phyloP scores from a whole-genome alignment of 2,329 filamentous ascomycete species.

The Lachnellula willkommii region DNA sequence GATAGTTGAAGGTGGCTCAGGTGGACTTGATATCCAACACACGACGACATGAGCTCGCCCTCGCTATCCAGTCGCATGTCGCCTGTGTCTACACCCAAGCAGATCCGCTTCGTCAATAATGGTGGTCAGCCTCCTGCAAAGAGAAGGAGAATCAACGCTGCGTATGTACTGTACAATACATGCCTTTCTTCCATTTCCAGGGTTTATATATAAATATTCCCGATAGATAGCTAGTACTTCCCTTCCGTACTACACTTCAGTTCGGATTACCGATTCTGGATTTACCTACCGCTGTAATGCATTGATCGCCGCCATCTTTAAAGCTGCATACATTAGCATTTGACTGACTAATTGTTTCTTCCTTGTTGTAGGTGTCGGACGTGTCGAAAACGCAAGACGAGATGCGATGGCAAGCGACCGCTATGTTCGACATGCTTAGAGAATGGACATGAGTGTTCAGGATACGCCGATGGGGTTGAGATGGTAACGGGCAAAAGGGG shows the following conservation, averaged over 20 bases:
- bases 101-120: conserved; percentile 76
- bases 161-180: conserved; percentile 46
- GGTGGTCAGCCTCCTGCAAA: conserved; percentile 77
- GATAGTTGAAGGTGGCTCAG: neutral
- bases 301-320: too few species aligned
- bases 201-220: neutral
- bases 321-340: too few species aligned
- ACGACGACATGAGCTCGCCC: conserved; percentile 16
- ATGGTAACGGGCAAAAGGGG: conserved; percentile 12
- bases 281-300: neutral
- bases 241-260: neutral
- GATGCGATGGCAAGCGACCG: conserved; percentile 69
- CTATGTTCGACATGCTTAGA: conserved; percentile 67
- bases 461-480: conserved; percentile 47
- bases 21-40: neutral
- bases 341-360: too few species aligned
- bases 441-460: conserved; percentile 63
- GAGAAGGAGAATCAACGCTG: conserved; percentile 71
- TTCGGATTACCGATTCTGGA: conserved; percentile 5
- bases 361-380: conserved; percentile 55
- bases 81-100: conserved; percentile 40
- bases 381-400: conserved; percentile 70
- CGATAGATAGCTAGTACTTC: neutral
- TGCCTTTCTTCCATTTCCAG: too few species aligned
- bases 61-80: conserved; percentile 10